Evolutionary conservation across 805 yeast species (phyloP), one percentile per base, ranked within the genome.

Genomic region (Ogataea populi-albae): DNA sequence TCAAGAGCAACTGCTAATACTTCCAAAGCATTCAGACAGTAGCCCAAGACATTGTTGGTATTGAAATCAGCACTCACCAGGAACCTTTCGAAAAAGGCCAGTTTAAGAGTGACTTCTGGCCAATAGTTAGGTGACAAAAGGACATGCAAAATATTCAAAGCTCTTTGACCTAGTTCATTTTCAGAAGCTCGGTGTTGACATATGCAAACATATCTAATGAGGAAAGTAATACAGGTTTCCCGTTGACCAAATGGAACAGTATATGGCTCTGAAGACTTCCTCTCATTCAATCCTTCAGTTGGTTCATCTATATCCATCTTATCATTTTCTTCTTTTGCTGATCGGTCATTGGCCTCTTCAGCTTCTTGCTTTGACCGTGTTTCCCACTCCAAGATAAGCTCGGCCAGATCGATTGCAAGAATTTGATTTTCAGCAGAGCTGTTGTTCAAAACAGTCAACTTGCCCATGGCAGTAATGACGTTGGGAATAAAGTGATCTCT

Each of bases 381-480:
- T 57, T 89, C 98, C 98, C 98, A 93, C 30, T 75, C 75, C 41
- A 88, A 65, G 36, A 93, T 78, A 41, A 91, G 61, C 38, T 87
- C 95, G 0, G 96, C 94, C 38, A 93, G 62, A 46, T 91, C 98
- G 40, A 91, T 84, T 0, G 96, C 96, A 42, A 91, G 63, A 0
- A 77, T 69, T 55, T 88, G 97, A 48, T 83, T 86, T 43, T 91
- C 96, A 16, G 78, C 55, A 1, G 86, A 80, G 3, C 93, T 79
- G 48, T 81, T 85, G 4, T 88, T 79, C 50, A 80, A 65, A 32
- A 86, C 77, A 0, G 94, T 84, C 34, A 93, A 66, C 52, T 88
- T 87, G 11, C 95, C 95, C 88, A 93, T 85, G 1, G 95, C 95
- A 3, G 89, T 77, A 34, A 93, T 85, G 37, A 91, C 85, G 47